A percentile compares a stretch with the other conserved stretches of the same genome.
phyloP scores from a whole-genome alignment of 164 flowering plant species.

The Stephania japonica region DNA sequence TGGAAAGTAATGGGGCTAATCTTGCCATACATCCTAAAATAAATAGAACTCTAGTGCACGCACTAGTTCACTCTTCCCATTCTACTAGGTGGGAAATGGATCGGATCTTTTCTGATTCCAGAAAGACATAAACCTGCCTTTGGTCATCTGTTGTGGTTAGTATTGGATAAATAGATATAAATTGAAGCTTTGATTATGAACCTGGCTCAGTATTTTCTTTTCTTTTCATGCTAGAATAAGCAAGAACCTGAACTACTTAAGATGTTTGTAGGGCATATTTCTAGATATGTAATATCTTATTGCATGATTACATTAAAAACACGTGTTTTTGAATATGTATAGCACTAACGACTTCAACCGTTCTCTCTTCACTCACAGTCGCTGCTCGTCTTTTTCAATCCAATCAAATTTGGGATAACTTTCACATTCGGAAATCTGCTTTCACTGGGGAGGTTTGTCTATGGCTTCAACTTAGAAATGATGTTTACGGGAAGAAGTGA shows the following conservation, averaged over 20 bases:
- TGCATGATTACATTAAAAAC: background rate
- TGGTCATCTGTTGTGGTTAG: background rate
- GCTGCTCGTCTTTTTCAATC: constrained; percentile 85
- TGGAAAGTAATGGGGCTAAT: too few relatives aligned
- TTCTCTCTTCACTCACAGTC: constrained; percentile 46
- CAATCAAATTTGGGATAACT: constrained; percentile 79
- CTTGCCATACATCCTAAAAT: too few relatives aligned
- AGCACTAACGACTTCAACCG: background rate
- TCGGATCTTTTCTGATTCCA: background rate
- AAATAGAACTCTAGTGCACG: background rate
- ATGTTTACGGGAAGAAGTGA: background rate
- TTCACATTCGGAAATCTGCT: constrained; percentile 92
- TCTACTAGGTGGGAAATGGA: background rate
- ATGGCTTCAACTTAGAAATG: constrained; percentile 6
- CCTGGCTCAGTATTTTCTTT: background rate
- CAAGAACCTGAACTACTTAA: background rate
- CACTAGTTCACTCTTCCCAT: background rate
- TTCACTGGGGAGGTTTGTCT: constrained; percentile 80
- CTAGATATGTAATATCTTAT: background rate
- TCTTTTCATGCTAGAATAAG: background rate
- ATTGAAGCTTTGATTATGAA: background rate
- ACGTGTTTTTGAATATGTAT: background rate
- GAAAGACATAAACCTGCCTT: background rate
- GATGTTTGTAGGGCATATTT: background rate
- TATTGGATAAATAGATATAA: background rate